These are phyloP conservation scores for Amaranthus cruentus DNA, from an alignment of 148 eudicot genomes.

Conservation along the genomic window DNA sequence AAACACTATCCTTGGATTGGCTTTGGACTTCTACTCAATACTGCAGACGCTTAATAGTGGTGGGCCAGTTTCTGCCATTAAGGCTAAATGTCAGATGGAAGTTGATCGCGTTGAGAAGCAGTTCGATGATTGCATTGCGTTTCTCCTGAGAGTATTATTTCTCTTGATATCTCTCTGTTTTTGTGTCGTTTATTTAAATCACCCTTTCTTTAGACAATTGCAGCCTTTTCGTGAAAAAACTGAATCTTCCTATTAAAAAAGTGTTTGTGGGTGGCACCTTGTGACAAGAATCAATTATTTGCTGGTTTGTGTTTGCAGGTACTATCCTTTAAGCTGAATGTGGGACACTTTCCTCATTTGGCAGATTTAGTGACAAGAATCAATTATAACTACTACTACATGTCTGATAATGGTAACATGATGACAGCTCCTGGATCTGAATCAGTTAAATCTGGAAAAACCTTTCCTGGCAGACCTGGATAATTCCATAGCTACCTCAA, in stretches of 20 bases:
- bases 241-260: neutral
- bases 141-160: conserved; percentile 81
- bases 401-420: conserved; percentile 75
- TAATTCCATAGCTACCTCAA: conserved; percentile 1
- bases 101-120: conserved; percentile 83
- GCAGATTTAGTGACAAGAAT: conserved; percentile 90
- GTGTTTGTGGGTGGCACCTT: neutral
- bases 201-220: neutral
- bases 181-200: neutral
- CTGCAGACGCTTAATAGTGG: conserved; percentile 72
- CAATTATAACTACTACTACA: conserved; percentile 84
- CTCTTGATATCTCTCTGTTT: conserved; percentile 1
- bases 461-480: conserved; percentile 36
- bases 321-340: conserved; percentile 84
- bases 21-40: conserved; percentile 72
- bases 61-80: conserved; percentile 71
- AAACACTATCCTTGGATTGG: conserved; percentile 82
- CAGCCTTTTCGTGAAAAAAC: neutral
- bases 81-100: conserved; percentile 88
- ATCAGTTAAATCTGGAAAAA: conserved; percentile 42
- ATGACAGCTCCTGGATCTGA: conserved; percentile 56
- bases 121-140: conserved; percentile 95
- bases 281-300: too few species aligned
- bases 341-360: conserved; percentile 90
- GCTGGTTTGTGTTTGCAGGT: conserved; percentile 51